phyloP scores from a whole-genome alignment of 495 filamentous ascomycete species.

The Lasiosphaeria miniovina region DNA sequence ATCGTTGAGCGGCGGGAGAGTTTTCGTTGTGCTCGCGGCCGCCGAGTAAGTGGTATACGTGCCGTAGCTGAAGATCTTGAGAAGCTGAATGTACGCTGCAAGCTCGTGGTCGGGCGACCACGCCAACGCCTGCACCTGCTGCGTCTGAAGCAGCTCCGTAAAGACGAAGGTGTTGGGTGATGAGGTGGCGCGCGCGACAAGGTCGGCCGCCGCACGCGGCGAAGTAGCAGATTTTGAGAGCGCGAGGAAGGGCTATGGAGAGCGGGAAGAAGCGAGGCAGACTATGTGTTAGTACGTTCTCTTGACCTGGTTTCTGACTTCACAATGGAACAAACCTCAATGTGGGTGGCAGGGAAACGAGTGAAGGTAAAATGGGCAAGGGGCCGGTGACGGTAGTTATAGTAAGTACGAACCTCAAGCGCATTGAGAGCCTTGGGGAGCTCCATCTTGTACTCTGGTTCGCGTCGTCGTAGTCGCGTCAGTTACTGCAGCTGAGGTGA shows the following conservation, averaged over 20 bases:
- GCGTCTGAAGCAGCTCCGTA: conserved; percentile 81
- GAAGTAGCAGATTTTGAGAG: conserved; percentile 83
- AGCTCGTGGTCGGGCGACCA: conserved; percentile 36
- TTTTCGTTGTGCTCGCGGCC: conserved; percentile 29
- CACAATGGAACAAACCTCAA: too few relatives aligned
- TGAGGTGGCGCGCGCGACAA: conserved; percentile 84
- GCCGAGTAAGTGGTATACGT: conserved; percentile 70
- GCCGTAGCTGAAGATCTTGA: conserved; percentile 92
- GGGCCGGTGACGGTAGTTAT: conserved; percentile 13
- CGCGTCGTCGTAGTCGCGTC: too few relatives aligned
- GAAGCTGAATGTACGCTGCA: conserved; percentile 60
- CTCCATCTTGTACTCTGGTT: conserved; percentile 59
- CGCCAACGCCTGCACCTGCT: conserved; percentile 73
- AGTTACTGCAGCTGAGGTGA: too few relatives aligned
- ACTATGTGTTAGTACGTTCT: too few relatives aligned
- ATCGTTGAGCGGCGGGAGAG: conserved; percentile 68
- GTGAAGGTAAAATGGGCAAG: not conserved
- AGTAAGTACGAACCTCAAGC: conserved; percentile 48
- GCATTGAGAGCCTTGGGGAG: conserved; percentile 82
- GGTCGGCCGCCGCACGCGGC: conserved; percentile 77
- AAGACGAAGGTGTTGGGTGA: conserved; percentile 90
- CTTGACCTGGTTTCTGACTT: too few relatives aligned
- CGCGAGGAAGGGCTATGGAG: conserved; percentile 71
- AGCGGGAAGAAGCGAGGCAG: not conserved
- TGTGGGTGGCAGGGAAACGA: too few relatives aligned